Evolutionary conservation across 169 alveolate species (phyloP).

Genomic region (Toxoplasma gondii): DNA sequence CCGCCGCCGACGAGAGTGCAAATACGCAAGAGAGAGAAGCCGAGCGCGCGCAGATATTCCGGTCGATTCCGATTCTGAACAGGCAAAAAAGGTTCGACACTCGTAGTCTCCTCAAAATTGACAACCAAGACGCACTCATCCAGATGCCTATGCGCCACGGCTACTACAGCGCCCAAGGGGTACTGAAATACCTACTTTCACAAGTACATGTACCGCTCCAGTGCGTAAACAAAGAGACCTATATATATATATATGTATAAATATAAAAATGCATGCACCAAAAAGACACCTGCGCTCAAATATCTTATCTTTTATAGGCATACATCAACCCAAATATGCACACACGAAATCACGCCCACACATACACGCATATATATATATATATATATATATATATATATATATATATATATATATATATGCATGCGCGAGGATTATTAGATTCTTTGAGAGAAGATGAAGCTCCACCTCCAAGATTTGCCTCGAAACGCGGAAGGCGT

Average conservation of each 20-base stretch:
- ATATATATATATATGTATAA: too few relatives aligned
- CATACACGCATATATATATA: not conserved
- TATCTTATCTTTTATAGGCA: not conserved
- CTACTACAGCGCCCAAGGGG: too few relatives aligned
- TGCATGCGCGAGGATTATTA: not conserved
- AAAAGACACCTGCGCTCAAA: too few relatives aligned
- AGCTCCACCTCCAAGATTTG: too few relatives aligned
- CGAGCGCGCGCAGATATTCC: slow-evolving; percentile 15
- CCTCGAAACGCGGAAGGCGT: too few relatives aligned
- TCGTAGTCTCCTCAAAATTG: too few relatives aligned
- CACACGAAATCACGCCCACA: not conserved
- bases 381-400: not conserved
- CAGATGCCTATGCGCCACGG: too few relatives aligned
- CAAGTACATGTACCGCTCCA: too few relatives aligned
- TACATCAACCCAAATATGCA: not conserved
- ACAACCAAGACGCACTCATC: too few relatives aligned
- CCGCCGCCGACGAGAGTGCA: slow-evolving; percentile 11
- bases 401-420: not conserved
- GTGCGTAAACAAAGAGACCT: too few relatives aligned
- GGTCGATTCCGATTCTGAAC: not conserved
- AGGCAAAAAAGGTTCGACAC: not conserved
- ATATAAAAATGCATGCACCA: too few relatives aligned
- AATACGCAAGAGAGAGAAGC: not conserved
- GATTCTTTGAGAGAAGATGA: too few relatives aligned
- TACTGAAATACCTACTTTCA: not conserved